Conservation (phyloP, 2,329 filamentous ascomycete genomes). For the Microcyclosporella mali region DNA sequence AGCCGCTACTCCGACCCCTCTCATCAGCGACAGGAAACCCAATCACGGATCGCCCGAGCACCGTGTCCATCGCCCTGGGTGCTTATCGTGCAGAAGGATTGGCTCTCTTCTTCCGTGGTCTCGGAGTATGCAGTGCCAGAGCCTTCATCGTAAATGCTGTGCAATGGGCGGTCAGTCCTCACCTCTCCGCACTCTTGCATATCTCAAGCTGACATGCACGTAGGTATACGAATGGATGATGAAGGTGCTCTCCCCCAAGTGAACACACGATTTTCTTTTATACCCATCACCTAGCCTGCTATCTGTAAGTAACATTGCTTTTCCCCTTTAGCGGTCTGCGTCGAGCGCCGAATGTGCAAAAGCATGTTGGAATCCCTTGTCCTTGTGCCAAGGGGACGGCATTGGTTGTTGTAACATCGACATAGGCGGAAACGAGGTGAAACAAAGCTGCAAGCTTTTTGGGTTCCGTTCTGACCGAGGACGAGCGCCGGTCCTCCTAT, state of each 20-base stretch:
- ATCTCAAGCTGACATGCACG: background rate
- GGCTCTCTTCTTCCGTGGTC: slow-evolving; percentile 71
- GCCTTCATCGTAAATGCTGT: slow-evolving; percentile 92
- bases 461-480: background rate
- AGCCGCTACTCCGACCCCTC: slow-evolving; percentile 10
- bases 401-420: too few species aligned
- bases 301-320: too few species aligned
- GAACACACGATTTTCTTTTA: too few species aligned
- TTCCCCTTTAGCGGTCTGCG: too few species aligned
- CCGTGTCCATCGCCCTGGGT: slow-evolving; percentile 58
- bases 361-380: too few species aligned
- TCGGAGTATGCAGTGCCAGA: slow-evolving; percentile 74
- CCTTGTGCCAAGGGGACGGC: too few species aligned
- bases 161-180: slow-evolving; percentile 64
- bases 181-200: background rate
- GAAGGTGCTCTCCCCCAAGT: slow-evolving; percentile 29
- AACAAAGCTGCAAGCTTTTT: slow-evolving; percentile 1
- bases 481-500: background rate
- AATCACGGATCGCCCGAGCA: slow-evolving; percentile 37
- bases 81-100: slow-evolving; percentile 67
- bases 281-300: too few species aligned
- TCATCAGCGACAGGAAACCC: background rate
- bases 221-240: slow-evolving; percentile 75
- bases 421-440: background rate
- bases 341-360: too few species aligned